These are phyloP conservation scores for Carex cristatella DNA, from an alignment of 176 grass and related monocot genomes.

Conservation along the genomic window DNA sequence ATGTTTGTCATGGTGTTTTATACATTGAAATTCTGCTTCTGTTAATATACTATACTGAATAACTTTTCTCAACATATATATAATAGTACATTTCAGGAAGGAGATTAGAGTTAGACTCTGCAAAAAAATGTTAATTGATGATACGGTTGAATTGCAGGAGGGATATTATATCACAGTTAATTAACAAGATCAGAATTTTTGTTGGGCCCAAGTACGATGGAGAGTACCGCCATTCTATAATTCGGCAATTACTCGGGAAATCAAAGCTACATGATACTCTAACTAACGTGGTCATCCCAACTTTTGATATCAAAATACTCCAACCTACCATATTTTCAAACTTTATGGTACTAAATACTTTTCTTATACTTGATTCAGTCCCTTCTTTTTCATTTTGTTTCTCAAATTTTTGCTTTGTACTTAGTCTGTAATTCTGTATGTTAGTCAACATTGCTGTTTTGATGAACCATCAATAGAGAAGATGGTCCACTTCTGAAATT, in stretches of 20 bases:
- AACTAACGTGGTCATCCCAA: conserved; percentile 52
- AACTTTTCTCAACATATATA: too few species aligned
- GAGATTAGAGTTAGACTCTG: too few species aligned
- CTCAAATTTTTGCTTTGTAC: neutral
- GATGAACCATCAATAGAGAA: too few species aligned
- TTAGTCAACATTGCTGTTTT: neutral
- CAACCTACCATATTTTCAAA: conserved; percentile 69
- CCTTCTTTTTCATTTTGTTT: neutral
- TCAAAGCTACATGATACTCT: conserved; percentile 34
- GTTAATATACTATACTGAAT: neutral
- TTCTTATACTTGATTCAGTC: neutral
- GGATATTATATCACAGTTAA: too few species aligned
- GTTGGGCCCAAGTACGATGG: conserved; percentile 53
- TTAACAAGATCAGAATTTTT: too few species aligned
- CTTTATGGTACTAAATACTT: conserved; percentile 39
- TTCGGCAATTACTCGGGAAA: conserved; percentile 34
- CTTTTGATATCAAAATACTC: conserved; percentile 56
- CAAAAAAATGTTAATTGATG: too few species aligned
- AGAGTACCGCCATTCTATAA: conserved; percentile 45
- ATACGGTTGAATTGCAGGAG: too few species aligned
- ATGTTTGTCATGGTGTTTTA: neutral
- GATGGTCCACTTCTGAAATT: neutral
- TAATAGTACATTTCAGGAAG: too few species aligned
- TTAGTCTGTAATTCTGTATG: neutral
- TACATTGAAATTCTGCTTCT: neutral